phyloP scores from a whole-genome alignment of 2,329 filamentous ascomycete genomes.

The Botrytis hyacinthi region DNA sequence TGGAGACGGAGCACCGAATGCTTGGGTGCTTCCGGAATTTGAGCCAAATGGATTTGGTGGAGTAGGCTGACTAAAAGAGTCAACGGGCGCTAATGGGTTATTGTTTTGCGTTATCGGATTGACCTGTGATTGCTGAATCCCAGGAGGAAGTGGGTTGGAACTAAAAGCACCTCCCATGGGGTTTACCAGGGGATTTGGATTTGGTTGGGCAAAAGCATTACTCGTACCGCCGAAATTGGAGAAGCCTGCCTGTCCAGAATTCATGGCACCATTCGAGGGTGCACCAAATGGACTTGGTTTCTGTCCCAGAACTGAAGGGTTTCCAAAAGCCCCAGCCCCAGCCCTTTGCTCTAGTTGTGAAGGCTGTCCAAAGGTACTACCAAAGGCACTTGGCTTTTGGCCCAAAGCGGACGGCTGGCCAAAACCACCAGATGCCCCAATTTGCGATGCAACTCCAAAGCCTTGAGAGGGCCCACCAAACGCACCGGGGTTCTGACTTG shows the following conservation, averaged over 20 bases:
- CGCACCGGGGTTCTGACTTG: constrained; percentile 39
- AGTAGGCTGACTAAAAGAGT: constrained; percentile 43
- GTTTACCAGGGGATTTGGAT: constrained; percentile 22
- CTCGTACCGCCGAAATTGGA: constrained; percentile 17
- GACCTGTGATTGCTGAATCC: constrained; percentile 4
- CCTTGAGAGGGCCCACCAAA: constrained; percentile 23
- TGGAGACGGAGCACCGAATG: constrained; percentile 42
- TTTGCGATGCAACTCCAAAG: constrained; percentile 29
- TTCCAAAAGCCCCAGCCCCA: constrained; percentile 42
- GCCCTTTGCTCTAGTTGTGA: constrained; percentile 8
- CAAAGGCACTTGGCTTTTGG: constrained; percentile 37
- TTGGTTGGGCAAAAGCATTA: constrained; percentile 11
- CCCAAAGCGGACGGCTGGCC: constrained; percentile 42
- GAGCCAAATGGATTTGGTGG: constrained; percentile 35
- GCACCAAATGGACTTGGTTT: constrained; percentile 38
- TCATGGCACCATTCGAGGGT: constrained; percentile 17
- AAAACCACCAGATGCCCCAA: constrained; percentile 38
- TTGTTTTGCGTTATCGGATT: constrained; percentile 3
- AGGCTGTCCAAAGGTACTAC: constrained; percentile 23
- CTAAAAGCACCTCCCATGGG: constrained; percentile 16
- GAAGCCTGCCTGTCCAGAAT: constrained; percentile 20
- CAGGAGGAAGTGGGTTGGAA: constrained; percentile 16
- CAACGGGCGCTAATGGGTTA: constrained; percentile 19
- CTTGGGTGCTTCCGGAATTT: constrained; percentile 35
- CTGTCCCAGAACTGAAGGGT: constrained; percentile 41